Percentiles rank a stretch among this genome's conserved stretches.
Conservation (phyloP, 1,284 basidiomycete species). For the Tilletia setariae region DNA sequence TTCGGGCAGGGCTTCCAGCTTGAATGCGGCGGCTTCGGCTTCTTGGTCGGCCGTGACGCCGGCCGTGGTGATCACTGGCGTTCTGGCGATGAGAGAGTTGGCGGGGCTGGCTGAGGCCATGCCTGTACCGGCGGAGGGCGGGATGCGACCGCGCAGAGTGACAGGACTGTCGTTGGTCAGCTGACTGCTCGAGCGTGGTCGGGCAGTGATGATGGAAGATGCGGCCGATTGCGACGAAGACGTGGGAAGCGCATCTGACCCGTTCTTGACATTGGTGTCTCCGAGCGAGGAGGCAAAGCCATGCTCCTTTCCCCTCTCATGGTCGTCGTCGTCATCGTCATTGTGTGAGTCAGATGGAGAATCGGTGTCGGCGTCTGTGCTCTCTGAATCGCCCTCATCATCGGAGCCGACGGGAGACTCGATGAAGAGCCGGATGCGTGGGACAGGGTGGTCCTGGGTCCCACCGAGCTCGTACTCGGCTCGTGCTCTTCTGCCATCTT, state of each 20-base stretch:
- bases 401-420: slow-evolving; percentile 46
- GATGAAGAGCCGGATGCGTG: slow-evolving; percentile 53
- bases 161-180: not conserved
- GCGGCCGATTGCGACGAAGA: not conserved
- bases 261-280: not conserved
- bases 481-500: slow-evolving; percentile 48
- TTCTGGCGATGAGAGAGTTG: not conserved
- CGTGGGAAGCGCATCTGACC: not conserved
- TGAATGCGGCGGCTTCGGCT: not conserved
- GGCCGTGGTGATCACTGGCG: slow-evolving; percentile 3
- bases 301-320: slow-evolving; percentile 19
- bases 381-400: slow-evolving; percentile 27
- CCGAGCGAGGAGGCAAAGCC: too few relatives aligned
- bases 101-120: not conserved
- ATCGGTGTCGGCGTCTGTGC: slow-evolving; percentile 2
- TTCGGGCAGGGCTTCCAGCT: slow-evolving; percentile 6
- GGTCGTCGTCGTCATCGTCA: slow-evolving; percentile 18
- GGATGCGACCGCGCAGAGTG: not conserved
- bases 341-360: slow-evolving; percentile 14
- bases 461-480: slow-evolving; percentile 56
- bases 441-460: slow-evolving; percentile 51
- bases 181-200: not conserved
- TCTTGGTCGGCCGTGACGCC: not conserved
- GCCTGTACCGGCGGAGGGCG: not conserved
- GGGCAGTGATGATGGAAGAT: not conserved